These are phyloP conservation scores for Wallacemonas collosoma DNA, from an alignment of 208 protist genomes.

Conservation along the genomic window DNA sequence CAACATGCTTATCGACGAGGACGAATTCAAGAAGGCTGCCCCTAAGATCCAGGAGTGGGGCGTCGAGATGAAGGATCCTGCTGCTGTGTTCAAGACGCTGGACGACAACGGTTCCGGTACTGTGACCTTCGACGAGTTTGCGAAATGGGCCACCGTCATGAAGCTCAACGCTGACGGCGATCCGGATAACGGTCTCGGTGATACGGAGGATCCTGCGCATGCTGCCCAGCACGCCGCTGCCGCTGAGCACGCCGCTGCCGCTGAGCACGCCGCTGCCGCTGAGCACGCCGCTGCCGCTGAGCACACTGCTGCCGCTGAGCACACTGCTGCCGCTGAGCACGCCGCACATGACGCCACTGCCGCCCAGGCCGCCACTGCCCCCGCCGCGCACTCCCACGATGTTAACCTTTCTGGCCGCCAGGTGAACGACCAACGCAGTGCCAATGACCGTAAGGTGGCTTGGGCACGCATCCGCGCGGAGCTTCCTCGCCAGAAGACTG, in stretches of 20 bases:
- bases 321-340: neutral
- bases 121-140: slow-evolving; percentile 63
- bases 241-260: neutral
- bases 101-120: slow-evolving; percentile 49
- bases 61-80: slow-evolving; percentile 29
- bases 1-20: slow-evolving; percentile 40
- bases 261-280: slow-evolving; percentile 10
- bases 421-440: neutral
- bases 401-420: slow-evolving; percentile 2
- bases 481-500: slow-evolving; percentile 27
- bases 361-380: neutral
- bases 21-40: slow-evolving; percentile 48
- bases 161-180: slow-evolving; percentile 30
- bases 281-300: slow-evolving; percentile 1
- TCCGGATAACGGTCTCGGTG: slow-evolving; percentile 1
- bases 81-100: slow-evolving; percentile 44
- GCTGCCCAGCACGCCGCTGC: neutral
- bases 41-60: slow-evolving; percentile 47
- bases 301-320: slow-evolving; percentile 14
- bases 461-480: slow-evolving; percentile 11
- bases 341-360: neutral
- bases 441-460: neutral
- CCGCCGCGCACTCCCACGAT: neutral
- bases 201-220: slow-evolving; percentile 1
- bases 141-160: slow-evolving; percentile 36